phyloP scores from a whole-genome alignment of 257 asterid species.

The Henckelia pumila region DNA sequence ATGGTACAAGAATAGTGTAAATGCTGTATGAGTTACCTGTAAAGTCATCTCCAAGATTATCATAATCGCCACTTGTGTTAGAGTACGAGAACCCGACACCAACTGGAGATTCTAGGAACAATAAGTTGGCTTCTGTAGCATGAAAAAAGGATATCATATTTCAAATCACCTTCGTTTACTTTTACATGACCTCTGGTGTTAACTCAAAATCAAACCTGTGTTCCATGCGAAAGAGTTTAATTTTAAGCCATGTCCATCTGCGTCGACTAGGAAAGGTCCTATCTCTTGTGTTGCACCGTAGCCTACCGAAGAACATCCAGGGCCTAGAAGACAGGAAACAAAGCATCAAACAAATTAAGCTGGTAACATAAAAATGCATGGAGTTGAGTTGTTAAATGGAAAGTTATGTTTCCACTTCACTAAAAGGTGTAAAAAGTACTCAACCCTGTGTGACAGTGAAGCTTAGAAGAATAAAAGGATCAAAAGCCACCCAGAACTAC shows the following conservation, averaged over 20 bases:
- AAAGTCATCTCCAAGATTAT: constrained; percentile 72
- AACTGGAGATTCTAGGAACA: constrained; percentile 85
- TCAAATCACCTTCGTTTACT: background rate
- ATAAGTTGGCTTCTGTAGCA: constrained; percentile 80
- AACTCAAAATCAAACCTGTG: constrained; percentile 45
- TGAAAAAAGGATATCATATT: constrained; percentile 19
- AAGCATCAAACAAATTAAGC: constrained; percentile 20
- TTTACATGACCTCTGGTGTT: background rate
- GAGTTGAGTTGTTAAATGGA: constrained; percentile 23
- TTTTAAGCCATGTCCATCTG: constrained; percentile 49
- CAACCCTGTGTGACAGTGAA: too few relatives aligned
- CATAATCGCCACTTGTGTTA: constrained; percentile 67
- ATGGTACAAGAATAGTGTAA: constrained; percentile 4
- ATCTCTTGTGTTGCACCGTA: constrained; percentile 98
- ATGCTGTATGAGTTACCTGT: constrained; percentile 45
- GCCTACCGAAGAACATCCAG: constrained; percentile 98
- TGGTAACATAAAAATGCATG: background rate
- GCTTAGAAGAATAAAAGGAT: too few relatives aligned
- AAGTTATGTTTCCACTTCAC: constrained; percentile 8
- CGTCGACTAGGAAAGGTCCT: constrained; percentile 80
- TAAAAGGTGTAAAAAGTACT: too few relatives aligned
- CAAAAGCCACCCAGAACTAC: too few relatives aligned
- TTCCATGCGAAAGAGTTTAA: constrained; percentile 82
- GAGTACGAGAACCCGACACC: constrained; percentile 95
- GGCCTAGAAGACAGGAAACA: constrained; percentile 53